Evolutionary conservation across 495 filamentous ascomycete species (phyloP).

Genomic region (Usnea hakonensis): DNA sequence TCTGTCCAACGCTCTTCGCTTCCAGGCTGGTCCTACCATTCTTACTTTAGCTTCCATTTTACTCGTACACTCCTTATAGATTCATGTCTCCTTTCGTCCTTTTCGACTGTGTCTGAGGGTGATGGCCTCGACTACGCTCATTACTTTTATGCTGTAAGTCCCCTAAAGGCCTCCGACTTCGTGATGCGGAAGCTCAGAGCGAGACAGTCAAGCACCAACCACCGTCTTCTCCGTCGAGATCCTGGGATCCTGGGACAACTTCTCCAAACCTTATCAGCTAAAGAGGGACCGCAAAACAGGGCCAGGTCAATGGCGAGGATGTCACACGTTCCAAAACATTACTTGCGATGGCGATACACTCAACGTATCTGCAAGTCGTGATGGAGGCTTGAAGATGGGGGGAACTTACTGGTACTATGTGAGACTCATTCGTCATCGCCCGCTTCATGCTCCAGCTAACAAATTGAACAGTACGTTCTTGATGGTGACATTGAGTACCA

Average conservation of each 20-base stretch:
- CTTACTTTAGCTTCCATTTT: neutral
- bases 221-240: conserved; percentile 66
- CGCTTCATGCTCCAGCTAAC: conserved; percentile 18
- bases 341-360: conserved; percentile 63
- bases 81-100: neutral
- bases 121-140: conserved; percentile 68
- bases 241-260: conserved; percentile 92
- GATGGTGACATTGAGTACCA: conserved; percentile 67
- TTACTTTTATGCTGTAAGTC: conserved; percentile 68
- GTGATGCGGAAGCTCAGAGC: conserved; percentile 11
- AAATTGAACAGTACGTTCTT: conserved; percentile 58
- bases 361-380: conserved; percentile 49
- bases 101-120: conserved; percentile 12
- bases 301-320: conserved; percentile 71
- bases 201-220: conserved; percentile 55
- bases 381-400: conserved; percentile 82
- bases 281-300: conserved; percentile 64
- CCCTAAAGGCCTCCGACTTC: neutral
- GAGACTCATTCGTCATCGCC: conserved; percentile 28
- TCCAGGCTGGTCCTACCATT: conserved; percentile 11
- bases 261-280: conserved; percentile 67
- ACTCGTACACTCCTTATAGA: neutral
- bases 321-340: conserved; percentile 75
- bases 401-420: conserved; percentile 94
- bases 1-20: no score